phyloP scores from a whole-genome alignment of 2,329 filamentous ascomycete species.

The Botryotinia convoluta region DNA sequence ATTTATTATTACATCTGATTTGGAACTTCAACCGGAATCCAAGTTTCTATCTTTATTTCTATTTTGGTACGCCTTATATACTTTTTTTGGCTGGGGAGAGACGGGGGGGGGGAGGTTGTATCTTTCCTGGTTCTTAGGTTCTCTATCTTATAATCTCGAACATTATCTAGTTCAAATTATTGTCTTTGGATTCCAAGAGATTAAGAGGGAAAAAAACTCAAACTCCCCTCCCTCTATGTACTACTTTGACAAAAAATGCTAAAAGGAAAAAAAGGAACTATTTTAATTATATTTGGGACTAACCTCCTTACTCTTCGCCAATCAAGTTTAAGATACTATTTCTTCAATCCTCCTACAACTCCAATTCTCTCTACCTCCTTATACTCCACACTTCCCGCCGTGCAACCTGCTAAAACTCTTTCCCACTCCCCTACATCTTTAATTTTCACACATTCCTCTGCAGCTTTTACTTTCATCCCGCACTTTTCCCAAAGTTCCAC shows the following conservation, averaged over 20 bases:
- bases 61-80: background rate
- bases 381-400: conserved; percentile 61
- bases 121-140: background rate
- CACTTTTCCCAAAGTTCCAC: conserved; percentile 92
- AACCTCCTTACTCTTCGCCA: background rate
- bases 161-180: background rate
- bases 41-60: background rate
- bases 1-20: background rate
- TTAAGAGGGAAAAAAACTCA: background rate
- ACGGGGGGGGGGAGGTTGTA: no score
- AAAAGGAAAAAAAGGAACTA: background rate
- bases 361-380: conserved; percentile 81
- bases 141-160: background rate
- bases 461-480: conserved; percentile 82
- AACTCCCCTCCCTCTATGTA: background rate
- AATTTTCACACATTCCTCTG: conserved; percentile 81
- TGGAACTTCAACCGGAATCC: background rate
- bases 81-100: no score
- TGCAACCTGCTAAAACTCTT: conserved; percentile 70
- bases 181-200: background rate
- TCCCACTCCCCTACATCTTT: conserved; percentile 77
- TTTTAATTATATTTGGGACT: background rate
- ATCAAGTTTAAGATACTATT: conserved; percentile 32
- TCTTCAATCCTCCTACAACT: conserved; percentile 50
- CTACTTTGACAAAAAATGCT: background rate